Evolutionary conservation across 2,329 filamentous ascomycete genomes (phyloP).

Genomic region (Camillea tinctor): DNA sequence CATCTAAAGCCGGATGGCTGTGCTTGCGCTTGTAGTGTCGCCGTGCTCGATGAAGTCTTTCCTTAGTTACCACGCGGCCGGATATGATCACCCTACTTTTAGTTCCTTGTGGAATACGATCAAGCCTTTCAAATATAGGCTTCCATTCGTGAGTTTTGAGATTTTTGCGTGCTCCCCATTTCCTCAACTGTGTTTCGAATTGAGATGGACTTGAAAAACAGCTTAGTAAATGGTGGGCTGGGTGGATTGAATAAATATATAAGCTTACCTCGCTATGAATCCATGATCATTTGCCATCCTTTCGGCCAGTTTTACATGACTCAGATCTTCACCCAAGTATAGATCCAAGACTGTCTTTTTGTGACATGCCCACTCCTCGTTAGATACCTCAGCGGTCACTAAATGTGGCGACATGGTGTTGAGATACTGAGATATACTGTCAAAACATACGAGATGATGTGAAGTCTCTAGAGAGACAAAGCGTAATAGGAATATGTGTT

Average conservation of each 20-base stretch:
- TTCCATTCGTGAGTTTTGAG: constrained; percentile 8
- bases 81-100: constrained; percentile 7
- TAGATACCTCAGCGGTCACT: background rate
- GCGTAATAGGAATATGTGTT: background rate
- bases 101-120: constrained; percentile 2
- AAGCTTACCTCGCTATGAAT: background rate
- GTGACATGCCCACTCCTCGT: background rate
- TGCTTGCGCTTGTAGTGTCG: background rate
- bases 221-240: background rate
- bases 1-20: background rate
- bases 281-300: background rate
- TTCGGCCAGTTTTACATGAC: background rate
- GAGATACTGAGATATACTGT: background rate
- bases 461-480: background rate
- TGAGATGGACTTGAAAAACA: constrained; percentile 2
- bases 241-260: too few species aligned
- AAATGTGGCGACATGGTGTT: background rate
- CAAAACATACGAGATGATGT: background rate
- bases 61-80: background rate
- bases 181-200: constrained; percentile 4
- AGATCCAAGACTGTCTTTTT: background rate
- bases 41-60: constrained; percentile 1
- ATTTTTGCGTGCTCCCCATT: constrained; percentile 10
- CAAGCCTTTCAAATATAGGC: constrained; percentile 2
- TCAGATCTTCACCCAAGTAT: background rate